phyloP scores from a whole-genome alignment of 257 asterid species.

The Cruciata laevipes region DNA sequence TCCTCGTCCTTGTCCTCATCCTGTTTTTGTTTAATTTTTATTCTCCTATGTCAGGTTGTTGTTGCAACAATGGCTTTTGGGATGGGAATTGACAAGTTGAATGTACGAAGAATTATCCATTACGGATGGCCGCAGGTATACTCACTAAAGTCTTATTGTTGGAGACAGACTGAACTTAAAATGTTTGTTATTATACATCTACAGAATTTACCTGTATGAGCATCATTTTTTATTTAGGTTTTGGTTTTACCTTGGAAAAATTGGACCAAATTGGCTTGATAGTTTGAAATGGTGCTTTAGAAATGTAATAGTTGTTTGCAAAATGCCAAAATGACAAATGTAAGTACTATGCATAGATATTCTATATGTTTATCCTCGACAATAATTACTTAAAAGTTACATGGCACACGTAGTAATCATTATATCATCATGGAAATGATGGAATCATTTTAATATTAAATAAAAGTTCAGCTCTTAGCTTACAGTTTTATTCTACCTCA shows the following conservation, averaged over 20 bases:
- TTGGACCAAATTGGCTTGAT: neutral
- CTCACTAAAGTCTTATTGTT: neutral
- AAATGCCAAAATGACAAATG: neutral
- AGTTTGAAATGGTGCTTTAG: neutral
- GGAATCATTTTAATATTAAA: neutral
- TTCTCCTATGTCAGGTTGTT: conserved; percentile 48
- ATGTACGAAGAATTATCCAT: conserved; percentile 70
- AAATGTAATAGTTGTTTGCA: neutral
- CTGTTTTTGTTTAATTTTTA: neutral
- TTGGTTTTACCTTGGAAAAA: neutral
- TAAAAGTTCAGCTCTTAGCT: neutral
- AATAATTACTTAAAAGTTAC: neutral
- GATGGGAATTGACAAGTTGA: conserved; percentile 78
- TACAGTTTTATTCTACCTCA: neutral
- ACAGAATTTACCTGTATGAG: neutral
- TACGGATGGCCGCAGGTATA: conserved; percentile 92
- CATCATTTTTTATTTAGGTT: neutral
- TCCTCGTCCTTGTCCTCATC: neutral
- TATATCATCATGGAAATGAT: conserved; percentile 1
- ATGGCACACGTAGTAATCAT: neutral
- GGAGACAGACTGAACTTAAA: neutral
- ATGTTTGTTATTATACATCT: neutral
- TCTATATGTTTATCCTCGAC: neutral
- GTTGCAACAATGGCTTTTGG: conserved; percentile 89
- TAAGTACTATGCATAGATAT: neutral